phyloP scores from a whole-genome alignment of 495 filamentous ascomycete species.

The Oleoguttula mirabilis region DNA sequence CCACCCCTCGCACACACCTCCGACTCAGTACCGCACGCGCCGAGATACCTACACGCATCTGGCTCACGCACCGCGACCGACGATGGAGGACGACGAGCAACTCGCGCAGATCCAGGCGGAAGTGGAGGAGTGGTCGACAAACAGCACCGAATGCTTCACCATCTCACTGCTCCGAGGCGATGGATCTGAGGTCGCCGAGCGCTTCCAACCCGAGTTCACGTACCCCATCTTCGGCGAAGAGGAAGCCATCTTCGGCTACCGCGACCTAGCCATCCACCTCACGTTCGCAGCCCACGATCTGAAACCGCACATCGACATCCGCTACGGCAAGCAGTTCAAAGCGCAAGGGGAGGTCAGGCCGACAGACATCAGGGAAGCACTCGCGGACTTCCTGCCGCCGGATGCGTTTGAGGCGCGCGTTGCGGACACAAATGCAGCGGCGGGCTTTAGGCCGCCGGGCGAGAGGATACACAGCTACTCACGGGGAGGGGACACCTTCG shows the following conservation, averaged over 20 bases:
- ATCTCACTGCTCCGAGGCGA: constrained; percentile 22
- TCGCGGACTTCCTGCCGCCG: constrained; percentile 54
- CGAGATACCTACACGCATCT: too few relatives aligned
- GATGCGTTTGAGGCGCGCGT: constrained; percentile 38
- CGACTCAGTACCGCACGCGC: too few relatives aligned
- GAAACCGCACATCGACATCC: constrained; percentile 58
- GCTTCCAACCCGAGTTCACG: constrained; percentile 76
- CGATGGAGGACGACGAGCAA: constrained; percentile 15
- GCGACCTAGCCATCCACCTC: constrained; percentile 60
- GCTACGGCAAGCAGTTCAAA: constrained; percentile 62
- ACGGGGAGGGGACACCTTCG: constrained; percentile 38
- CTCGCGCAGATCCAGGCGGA: constrained; percentile 11
- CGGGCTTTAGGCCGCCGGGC: constrained; percentile 45
- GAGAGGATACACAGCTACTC: constrained; percentile 42
- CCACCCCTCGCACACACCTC: too few relatives aligned
- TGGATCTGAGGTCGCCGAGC: constrained; percentile 18
- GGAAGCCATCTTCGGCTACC: constrained; percentile 84
- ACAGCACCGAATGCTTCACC: constrained; percentile 25
- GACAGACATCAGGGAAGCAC: constrained; percentile 48
- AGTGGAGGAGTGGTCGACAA: constrained; percentile 22
- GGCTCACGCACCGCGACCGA: too few relatives aligned
- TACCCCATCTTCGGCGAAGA: constrained; percentile 87
- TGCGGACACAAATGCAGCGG: constrained; percentile 19
- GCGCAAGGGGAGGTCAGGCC: constrained; percentile 58
- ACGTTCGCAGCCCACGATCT: constrained; percentile 73